Base-by-base conservation (phyloP, 345 rosid species). In the Pugionium cornutum region DNA sequence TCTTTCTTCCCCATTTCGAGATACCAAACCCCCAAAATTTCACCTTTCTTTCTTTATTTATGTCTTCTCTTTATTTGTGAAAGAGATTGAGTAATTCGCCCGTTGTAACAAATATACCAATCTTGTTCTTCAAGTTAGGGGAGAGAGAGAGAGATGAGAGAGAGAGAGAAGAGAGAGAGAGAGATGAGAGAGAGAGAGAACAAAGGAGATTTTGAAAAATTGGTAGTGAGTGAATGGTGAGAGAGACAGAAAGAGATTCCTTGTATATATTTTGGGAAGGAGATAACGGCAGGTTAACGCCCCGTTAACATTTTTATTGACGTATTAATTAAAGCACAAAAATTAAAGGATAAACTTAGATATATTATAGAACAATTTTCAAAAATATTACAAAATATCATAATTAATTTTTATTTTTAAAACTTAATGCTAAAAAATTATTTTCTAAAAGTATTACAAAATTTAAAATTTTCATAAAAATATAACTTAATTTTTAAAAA, bases 1-100 rank as follows among this genome's bases (percentile, higher is more conserved):
- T 86, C 92, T 76, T 81, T 87, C 85, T 86, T 87, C 71, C 86
- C 88, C 99, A 88, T 89, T 80, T 78, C 41, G 28, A 61, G 44
- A 66, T 33, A 51, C 30, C 3, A 57, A 50, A 1, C 49, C 33
- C 5, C 10, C 2, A 51, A 41, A 7, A 43, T 50, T 1, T 28
- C 4, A 34, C 10, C 30, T 64, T 41, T 63, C 33, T 10, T 64
- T 10, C 64, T 11, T 26, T 27, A 10, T 9, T 46, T 7, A 55
- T 25, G 57, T 29, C 25, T 27, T 35, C 7, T 35, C 7, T 55
- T 57, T n/a, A 27, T 32, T 4, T 57, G 28, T 49, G 30, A 30
- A 56, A 41, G 44, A 40, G 53, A 9, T 34, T 42, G 64, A 56
- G 41, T 33, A 58, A 73, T 53, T 1, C 52, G 56, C 9, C 61